A percentile compares a stretch with the other conserved stretches of the same genome.
These are phyloP conservation scores for Penicillium silybi DNA, from an alignment of 495 filamentous ascomycete genomes.

Conservation along the genomic window DNA sequence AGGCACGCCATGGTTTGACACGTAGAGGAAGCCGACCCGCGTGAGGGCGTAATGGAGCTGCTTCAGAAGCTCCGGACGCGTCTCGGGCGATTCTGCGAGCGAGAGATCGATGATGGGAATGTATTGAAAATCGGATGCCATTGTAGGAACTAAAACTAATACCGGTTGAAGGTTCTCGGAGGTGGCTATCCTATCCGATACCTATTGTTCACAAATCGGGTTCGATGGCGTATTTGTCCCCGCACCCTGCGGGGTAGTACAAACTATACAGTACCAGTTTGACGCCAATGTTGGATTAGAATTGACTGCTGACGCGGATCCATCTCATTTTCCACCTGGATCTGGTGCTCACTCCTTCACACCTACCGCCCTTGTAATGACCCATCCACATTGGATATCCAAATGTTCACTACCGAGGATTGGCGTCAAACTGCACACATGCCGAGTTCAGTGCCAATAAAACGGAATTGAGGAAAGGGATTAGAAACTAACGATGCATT, in stretches of 20 bases:
- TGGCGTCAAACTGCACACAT: background rate
- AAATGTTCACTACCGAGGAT: background rate
- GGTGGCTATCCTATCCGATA: too few species aligned
- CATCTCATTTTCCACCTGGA: too few species aligned
- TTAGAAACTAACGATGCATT: conserved; percentile 2
- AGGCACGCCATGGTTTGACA: conserved; percentile 47
- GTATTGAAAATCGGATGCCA: conserved; percentile 48
- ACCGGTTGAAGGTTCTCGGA: too few species aligned
- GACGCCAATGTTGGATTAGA: too few species aligned
- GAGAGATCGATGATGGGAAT: conserved; percentile 48
- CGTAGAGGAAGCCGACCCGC: conserved; percentile 50
- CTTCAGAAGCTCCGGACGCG: conserved; percentile 24
- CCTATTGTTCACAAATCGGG: too few species aligned
- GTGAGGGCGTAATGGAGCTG: conserved; percentile 45
- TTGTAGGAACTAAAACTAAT: background rate
- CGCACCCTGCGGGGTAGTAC: too few species aligned
- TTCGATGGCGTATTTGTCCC: too few species aligned
- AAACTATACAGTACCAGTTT: too few species aligned
- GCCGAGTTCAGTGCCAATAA: background rate
- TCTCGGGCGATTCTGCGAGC: conserved; percentile 21
- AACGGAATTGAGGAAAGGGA: background rate
- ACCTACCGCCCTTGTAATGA: background rate
- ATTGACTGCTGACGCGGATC: too few species aligned
- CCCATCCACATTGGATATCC: background rate
- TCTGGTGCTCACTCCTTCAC: too few species aligned